These are phyloP conservation scores for Oidium heveae DNA, from an alignment of 2,329 filamentous ascomycete genomes.

Conservation along the genomic window DNA sequence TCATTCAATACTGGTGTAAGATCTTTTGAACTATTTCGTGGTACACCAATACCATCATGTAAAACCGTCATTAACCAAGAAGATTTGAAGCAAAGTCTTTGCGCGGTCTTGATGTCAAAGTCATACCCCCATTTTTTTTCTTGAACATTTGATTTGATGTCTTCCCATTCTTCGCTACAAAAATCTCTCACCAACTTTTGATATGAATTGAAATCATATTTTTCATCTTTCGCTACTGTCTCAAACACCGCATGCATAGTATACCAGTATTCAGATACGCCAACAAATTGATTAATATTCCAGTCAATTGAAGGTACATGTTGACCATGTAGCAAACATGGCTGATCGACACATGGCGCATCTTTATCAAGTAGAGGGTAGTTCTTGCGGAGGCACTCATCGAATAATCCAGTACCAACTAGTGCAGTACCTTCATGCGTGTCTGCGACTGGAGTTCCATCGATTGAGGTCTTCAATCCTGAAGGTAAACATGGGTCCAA, in stretches of 20 bases:
- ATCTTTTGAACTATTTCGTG: conserved; percentile 55
- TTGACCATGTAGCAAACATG: conserved; percentile 73
- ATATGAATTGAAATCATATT: conserved; percentile 78
- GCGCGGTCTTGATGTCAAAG: conserved; percentile 44
- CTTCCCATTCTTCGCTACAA: conserved; percentile 59
- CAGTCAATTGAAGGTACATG: conserved; percentile 94
- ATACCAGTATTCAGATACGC: conserved; percentile 97
- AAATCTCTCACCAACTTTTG: conserved; percentile 66
- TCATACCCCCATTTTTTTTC: conserved; percentile 52
- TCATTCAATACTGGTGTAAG: conserved; percentile 24
- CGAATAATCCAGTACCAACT: conserved; percentile 65
- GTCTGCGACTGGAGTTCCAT: conserved; percentile 31
- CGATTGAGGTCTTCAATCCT: conserved; percentile 46
- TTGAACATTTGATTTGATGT: conserved; percentile 41
- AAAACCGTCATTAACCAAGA: conserved; percentile 94
- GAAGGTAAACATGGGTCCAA: conserved; percentile 78
- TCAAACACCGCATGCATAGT: conserved; percentile 88
- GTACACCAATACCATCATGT: conserved; percentile 86
- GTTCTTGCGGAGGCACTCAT: conserved; percentile 59
- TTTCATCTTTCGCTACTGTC: conserved; percentile 45
- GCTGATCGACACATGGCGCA: conserved; percentile 53
- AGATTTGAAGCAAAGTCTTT: conserved; percentile 89
- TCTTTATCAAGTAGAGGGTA: conserved; percentile 80
- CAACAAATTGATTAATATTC: conserved; percentile 89
- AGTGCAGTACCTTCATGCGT: conserved; percentile 25